phyloP scores from a whole-genome alignment of 768 basidiomycete species.

The Termitomyces sp. region DNA sequence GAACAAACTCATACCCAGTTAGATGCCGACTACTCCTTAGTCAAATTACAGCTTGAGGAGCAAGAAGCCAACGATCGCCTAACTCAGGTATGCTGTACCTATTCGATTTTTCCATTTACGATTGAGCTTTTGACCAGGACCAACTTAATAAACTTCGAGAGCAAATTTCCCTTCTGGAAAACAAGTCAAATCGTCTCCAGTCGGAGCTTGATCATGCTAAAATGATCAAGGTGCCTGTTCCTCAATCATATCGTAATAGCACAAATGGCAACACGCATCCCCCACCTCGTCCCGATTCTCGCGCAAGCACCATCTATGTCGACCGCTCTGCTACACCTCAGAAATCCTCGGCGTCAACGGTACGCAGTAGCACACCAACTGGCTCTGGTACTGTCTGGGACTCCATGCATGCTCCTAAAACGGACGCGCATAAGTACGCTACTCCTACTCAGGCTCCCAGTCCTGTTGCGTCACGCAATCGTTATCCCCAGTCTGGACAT shows the following conservation, averaged over 20 bases:
- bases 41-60: constrained; percentile 73
- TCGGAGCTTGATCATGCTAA: constrained; percentile 53
- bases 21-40: constrained; percentile 66
- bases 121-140: constrained; percentile 43
- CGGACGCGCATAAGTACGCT: constrained; percentile 25
- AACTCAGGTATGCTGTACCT: constrained; percentile 45
- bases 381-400: constrained; percentile 59
- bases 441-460: constrained; percentile 17
- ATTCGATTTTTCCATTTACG: not conserved
- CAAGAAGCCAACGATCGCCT: constrained; percentile 68
- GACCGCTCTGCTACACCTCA: constrained; percentile 52
- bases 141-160: constrained; percentile 67
- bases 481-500: constrained; percentile 34
- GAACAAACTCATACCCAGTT: constrained; percentile 65
- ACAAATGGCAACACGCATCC: constrained; percentile 43
- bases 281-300: constrained; percentile 69
- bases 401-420: constrained; percentile 55
- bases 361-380: constrained; percentile 43
- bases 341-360: constrained; percentile 31
- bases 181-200: constrained; percentile 54
- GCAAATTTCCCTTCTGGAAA: constrained; percentile 61
- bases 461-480: constrained; percentile 32
- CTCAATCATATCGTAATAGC: constrained; percentile 34
- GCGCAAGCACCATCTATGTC: constrained; percentile 60
- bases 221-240: constrained; percentile 25